phyloP scores from a whole-genome alignment of 768 basidiomycete genomes.

The Suillus paluster region DNA sequence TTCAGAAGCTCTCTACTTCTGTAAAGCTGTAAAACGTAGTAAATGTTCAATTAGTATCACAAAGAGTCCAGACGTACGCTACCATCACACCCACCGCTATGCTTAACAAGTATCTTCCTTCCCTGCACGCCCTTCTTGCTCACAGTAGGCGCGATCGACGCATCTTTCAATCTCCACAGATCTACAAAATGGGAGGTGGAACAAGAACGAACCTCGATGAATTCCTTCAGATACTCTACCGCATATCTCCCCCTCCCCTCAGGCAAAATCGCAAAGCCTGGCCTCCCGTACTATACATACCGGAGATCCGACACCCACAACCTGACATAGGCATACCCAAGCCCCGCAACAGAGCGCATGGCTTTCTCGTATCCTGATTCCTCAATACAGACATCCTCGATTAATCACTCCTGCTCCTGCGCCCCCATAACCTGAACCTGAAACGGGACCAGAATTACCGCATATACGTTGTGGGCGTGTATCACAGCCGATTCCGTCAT shows the following conservation, averaged over 20 bases:
- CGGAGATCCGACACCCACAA: constrained; percentile 66
- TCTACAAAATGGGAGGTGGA: constrained; percentile 41
- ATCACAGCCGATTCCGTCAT: no score
- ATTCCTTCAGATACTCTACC: constrained; percentile 83
- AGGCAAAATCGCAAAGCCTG: constrained; percentile 55
- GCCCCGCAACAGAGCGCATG: constrained; percentile 20
- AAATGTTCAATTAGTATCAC: no score
- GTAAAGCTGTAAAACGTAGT: no score
- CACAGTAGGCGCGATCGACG: constrained; percentile 48
- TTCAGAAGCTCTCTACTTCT: no score
- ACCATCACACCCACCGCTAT: constrained; percentile 22
- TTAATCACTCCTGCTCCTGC: constrained; percentile 21
- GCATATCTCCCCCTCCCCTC: constrained; percentile 36
- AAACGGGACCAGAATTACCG: background rate
- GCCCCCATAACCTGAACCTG: constrained; percentile 23
- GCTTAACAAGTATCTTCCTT: constrained; percentile 51
- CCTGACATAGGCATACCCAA: constrained; percentile 56
- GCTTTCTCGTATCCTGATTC: constrained; percentile 41
- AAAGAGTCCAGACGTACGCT: no score
- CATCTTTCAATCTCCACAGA: constrained; percentile 77
- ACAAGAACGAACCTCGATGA: constrained; percentile 74
- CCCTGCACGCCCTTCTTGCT: constrained; percentile 37
- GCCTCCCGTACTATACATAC: constrained; percentile 79
- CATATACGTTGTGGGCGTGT: no score
- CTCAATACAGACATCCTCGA: constrained; percentile 46